Conservation (phyloP, 805 yeast species). For the Yueomyces sp. region DNA sequence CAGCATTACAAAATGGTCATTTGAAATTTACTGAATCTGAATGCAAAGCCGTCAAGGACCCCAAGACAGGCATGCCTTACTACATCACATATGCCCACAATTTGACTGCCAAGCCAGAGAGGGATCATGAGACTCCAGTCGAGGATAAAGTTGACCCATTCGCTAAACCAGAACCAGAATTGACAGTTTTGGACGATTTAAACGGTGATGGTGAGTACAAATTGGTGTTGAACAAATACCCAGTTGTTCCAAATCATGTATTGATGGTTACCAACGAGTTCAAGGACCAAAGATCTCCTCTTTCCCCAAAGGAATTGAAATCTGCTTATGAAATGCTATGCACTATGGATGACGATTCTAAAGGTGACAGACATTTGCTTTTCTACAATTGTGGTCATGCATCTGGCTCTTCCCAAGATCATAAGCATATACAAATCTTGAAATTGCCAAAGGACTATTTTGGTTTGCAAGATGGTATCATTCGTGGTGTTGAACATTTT, state of each 20-base stretch:
- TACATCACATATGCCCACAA: constrained; percentile 23
- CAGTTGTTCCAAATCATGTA: constrained; percentile 68
- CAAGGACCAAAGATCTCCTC: constrained; percentile 56
- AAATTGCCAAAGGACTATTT: constrained; percentile 46
- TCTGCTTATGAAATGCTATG: constrained; percentile 44
- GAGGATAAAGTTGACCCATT: constrained; percentile 51
- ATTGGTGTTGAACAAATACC: constrained; percentile 74
- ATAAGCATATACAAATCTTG: constrained; percentile 83
- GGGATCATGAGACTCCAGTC: constrained; percentile 9
- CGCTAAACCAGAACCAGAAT: constrained; percentile 60
- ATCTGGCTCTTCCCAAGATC: constrained; percentile 92
- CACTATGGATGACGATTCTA: constrained; percentile 28
- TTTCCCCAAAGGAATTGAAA: constrained; percentile 56
- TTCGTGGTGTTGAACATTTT: constrained; percentile 31
- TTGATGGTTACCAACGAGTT: constrained; percentile 66
- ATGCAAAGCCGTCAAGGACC: constrained; percentile 14
- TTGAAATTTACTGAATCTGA: constrained; percentile 33
- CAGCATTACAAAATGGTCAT: constrained; percentile 33
- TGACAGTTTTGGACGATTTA: constrained; percentile 44
- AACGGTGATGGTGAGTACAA: constrained; percentile 36
- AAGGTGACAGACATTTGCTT: constrained; percentile 47
- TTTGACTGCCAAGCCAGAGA: constrained; percentile 27
- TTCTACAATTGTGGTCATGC: constrained; percentile 82
- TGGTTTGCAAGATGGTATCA: constrained; percentile 43
- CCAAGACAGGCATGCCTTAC: constrained; percentile 21